Evolutionary conservation across 305 asterid species (phyloP).

Genomic region (Striga hermonthica): DNA sequence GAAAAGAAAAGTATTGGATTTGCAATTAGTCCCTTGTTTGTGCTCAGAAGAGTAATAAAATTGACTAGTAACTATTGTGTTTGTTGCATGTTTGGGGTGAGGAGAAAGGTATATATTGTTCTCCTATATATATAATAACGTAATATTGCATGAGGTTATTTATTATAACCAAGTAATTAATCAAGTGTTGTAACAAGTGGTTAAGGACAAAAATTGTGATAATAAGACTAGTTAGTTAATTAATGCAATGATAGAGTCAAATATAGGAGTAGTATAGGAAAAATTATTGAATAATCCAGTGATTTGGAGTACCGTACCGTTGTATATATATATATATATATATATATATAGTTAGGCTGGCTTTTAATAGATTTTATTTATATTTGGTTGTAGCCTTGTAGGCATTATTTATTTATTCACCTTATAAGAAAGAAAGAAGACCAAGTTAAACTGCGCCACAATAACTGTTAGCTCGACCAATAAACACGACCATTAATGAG

Average conservation of each 20-base stretch:
- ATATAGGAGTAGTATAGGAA: background rate
- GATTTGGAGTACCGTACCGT: constrained; percentile 15
- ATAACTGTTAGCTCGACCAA: too few species aligned
- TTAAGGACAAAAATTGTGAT: constrained; percentile 14
- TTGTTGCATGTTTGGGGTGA: constrained; percentile 17
- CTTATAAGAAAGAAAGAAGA: too few species aligned
- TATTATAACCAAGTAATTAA: constrained; percentile 4
- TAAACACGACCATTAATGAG: too few species aligned
- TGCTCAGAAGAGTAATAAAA: background rate
- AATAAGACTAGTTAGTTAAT: background rate
- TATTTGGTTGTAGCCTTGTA: background rate
- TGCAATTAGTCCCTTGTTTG: background rate
- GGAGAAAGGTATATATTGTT: background rate
- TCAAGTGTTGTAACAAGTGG: constrained; percentile 29
- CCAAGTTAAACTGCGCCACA: too few species aligned
- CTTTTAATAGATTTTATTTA: constrained; percentile 6
- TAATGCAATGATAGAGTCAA: background rate
- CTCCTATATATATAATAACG: background rate
- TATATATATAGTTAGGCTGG: constrained; percentile 1
- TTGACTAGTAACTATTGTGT: background rate
- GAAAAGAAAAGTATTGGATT: background rate
- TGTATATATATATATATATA: too few species aligned
- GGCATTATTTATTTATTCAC: too few species aligned
- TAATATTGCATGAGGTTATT: background rate
- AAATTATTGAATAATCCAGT: constrained; percentile 13